Evolutionary conservation across 2,329 filamentous ascomycete genomes (phyloP).

Genomic region (Zymoseptoria brevis): DNA sequence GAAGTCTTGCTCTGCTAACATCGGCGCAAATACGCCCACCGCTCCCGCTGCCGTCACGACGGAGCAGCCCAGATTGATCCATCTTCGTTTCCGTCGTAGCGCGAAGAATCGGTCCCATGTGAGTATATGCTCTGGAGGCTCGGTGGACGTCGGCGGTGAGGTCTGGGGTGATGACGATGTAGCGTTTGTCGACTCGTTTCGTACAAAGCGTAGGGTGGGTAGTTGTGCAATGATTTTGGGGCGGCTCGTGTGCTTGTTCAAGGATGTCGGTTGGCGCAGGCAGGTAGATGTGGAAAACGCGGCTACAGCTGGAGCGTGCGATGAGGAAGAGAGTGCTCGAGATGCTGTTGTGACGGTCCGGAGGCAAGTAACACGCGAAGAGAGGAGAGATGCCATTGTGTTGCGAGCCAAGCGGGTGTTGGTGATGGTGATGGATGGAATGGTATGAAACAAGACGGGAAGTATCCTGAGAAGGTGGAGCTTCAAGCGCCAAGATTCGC

Average conservation of each 20-base stretch:
- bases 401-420: neutral
- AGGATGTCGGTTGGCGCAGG: conserved; percentile 2
- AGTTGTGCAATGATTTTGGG: conserved; percentile 3
- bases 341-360: neutral
- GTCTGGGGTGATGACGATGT: neutral
- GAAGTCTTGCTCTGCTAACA: conserved; percentile 63
- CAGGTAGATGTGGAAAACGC: conserved; percentile 4
- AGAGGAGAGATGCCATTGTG: conserved; percentile 10
- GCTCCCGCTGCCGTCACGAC: conserved; percentile 55
- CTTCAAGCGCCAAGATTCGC: neutral
- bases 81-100: conserved; percentile 75
- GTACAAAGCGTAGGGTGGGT: neutral
- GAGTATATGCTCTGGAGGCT: conserved; percentile 25
- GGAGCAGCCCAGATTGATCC: conserved; percentile 74
- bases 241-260: neutral
- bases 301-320: neutral
- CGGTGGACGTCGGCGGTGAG: neutral
- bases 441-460: neutral
- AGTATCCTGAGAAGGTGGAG: neutral
- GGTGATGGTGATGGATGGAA: conserved; percentile 1
- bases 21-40: conserved; percentile 54
- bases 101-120: conserved; percentile 88
- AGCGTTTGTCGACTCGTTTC: conserved; percentile 2
- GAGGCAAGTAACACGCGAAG: conserved; percentile 7
- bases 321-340: conserved; percentile 2